phyloP scores from a whole-genome alignment of 2,329 filamentous ascomycete genomes.

The Escovopsis sp. region DNA sequence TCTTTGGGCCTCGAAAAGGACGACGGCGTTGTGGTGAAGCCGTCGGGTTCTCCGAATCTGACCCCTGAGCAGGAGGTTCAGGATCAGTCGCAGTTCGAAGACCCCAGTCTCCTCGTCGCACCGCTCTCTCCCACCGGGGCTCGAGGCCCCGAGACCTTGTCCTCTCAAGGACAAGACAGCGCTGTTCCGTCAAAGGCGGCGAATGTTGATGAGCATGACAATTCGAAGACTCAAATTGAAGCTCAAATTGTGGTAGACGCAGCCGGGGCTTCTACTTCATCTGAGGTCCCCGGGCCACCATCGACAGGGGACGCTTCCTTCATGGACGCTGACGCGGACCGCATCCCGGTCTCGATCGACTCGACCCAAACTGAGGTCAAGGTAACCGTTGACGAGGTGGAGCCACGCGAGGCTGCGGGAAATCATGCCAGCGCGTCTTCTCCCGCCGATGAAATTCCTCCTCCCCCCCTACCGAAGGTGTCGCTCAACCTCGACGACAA shows the following conservation, averaged over 20 bases:
- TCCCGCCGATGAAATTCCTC: slow-evolving; percentile 53
- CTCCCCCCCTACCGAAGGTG: slow-evolving; percentile 36
- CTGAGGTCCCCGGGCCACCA: background rate
- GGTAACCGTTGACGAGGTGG: slow-evolving; percentile 4
- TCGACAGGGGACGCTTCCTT: background rate
- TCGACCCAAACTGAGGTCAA: slow-evolving; percentile 8
- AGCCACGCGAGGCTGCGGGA: slow-evolving; percentile 2
- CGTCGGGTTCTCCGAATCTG: slow-evolving; percentile 53
- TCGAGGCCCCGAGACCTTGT: slow-evolving; percentile 9
- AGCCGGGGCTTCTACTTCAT: background rate
- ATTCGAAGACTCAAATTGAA: background rate
- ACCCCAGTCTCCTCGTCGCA: slow-evolving; percentile 40
- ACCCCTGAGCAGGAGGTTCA: slow-evolving; percentile 44
- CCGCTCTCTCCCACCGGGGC: slow-evolving; percentile 39
- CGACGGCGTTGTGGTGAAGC: slow-evolving; percentile 66
- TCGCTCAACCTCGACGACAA: slow-evolving; percentile 12
- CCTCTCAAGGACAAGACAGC: background rate
- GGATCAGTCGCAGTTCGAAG: slow-evolving; percentile 37
- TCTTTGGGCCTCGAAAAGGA: slow-evolving; percentile 38
- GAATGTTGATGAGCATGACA: slow-evolving; percentile 3
- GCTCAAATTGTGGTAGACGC: background rate
- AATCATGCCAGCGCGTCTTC: slow-evolving; percentile 26
- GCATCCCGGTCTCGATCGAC: background rate
- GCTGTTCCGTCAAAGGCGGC: background rate
- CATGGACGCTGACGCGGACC: background rate